Evolutionary conservation across 106 monocot species (phyloP).

Genomic region (Dendrobium nobile): DNA sequence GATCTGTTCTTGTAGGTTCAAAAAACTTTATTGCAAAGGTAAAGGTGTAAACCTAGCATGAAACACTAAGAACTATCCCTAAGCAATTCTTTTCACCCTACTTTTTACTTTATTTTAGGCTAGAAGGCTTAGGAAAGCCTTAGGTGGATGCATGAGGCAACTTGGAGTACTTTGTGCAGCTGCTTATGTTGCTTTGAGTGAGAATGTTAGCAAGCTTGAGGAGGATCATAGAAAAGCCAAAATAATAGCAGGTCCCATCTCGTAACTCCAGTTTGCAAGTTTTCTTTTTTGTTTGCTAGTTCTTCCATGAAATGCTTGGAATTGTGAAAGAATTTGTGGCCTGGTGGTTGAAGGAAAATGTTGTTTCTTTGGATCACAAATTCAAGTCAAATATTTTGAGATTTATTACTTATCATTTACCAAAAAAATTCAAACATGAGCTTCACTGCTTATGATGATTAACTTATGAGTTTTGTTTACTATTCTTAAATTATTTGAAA

Average conservation of each 20-base stretch:
- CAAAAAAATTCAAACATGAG: neutral
- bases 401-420: neutral
- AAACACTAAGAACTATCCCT: neutral
- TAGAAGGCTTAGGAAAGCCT: constrained; percentile 74
- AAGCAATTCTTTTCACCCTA: neutral
- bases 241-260: constrained; percentile 50
- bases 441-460: no score
- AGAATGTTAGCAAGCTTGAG: constrained; percentile 65
- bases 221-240: constrained; percentile 86
- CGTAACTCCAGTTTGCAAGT: neutral
- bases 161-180: constrained; percentile 92
- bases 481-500: neutral
- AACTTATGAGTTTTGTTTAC: no score
- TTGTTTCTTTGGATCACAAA: no score
- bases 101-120: constrained; percentile 41
- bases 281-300: neutral
- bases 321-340: neutral
- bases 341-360: no score
- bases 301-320: neutral
- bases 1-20: constrained; percentile 87
- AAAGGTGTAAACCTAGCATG: neutral
- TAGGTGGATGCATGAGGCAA: constrained; percentile 98
- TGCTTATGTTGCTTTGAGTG: constrained; percentile 64
- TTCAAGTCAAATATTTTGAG: no score
- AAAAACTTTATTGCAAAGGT: constrained; percentile 75